Conservation (phyloP, 768 basidiomycete genomes). For the Rubroboletus pulcherrimus region DNA sequence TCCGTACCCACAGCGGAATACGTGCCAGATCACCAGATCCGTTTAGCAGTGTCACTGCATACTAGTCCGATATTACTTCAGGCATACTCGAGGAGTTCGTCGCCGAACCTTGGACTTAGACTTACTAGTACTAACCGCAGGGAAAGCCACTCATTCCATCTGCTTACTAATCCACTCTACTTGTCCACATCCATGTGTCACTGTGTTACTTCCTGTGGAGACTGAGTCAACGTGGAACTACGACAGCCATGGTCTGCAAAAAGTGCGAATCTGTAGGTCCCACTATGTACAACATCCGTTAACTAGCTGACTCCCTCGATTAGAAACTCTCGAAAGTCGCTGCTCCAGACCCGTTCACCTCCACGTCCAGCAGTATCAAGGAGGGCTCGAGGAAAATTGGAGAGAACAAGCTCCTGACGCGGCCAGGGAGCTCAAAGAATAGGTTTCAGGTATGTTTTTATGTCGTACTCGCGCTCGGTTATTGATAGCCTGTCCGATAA, state of each 20-base stretch:
- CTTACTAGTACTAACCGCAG: too few relatives aligned
- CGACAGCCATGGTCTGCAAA: conserved; percentile 70
- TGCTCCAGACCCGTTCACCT: conserved; percentile 82
- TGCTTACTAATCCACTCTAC: conserved; percentile 18
- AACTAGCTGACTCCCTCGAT: neutral
- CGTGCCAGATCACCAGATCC: neutral
- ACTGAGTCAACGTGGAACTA: neutral
- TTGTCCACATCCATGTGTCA: conserved; percentile 8
- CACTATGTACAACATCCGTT: conserved; percentile 9
- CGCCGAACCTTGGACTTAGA: too few relatives aligned
- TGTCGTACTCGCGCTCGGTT: conserved; percentile 11
- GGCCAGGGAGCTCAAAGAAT: conserved; percentile 70
- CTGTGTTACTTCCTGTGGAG: neutral
- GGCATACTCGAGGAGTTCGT: neutral
- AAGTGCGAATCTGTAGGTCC: conserved; percentile 72
- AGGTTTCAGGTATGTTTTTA: conserved; percentile 61
- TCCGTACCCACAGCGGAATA: neutral
- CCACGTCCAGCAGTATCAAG: conserved; percentile 71
- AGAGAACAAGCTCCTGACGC: conserved; percentile 76
- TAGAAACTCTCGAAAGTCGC: conserved; percentile 91
- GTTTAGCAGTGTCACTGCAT: neutral
- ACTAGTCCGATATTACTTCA: neutral
- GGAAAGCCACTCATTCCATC: neutral
- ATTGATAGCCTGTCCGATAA: conserved; percentile 26
- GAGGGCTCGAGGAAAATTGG: conserved; percentile 77